Evolutionary conservation across 352 stramenopile species (phyloP), one percentile per base, ranked within the genome.

Genomic region (Globisporangium spinosum): DNA sequence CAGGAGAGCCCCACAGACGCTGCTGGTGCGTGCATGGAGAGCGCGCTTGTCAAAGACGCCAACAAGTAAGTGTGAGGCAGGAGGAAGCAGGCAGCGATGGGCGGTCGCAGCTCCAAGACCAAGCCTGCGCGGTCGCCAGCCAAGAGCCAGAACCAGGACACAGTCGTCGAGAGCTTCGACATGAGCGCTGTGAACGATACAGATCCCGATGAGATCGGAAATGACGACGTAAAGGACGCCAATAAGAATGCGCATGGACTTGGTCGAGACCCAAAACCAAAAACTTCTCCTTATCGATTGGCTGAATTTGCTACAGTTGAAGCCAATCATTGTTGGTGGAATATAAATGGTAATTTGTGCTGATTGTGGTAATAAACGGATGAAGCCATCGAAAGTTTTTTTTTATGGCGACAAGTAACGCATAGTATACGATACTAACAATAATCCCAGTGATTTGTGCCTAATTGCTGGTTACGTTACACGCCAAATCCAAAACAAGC

Each of bases 91-190:
- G 45, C 12, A 38, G 32, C 53, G 65, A 89, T 91, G 83, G 81
- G 83, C 53, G 76, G 66, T 12, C 77, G 64, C 67, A 79, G 69
- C 75, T 91, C 79, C 73, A 91, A 91, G 75, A 80, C 74, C 51
- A 74, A 72, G 65, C 77, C 74, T 51, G 47, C 25, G 17, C 35
- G 38, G 32, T 29, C 62, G 8, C 32, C 17, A 17, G 34, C 17
- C 8, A 49, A 61, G 38, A 56, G 55, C 54, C 29, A 63, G n/a
- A 68, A 70, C 54, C 32, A 57, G 6, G 67, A 74, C 59, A 80
- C 55, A 1, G 34, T 71, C 51, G 69, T 85, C 43, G 69, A 80
- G 35, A 69, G 43, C 13, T 78, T 70, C 64, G 61, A 66, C 45
- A 71, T 65, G 6, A 22, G 60, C 54, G 67, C 72, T 25, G 64